Evolutionary conservation across 2,329 filamentous ascomycete genomes (phyloP), one percentile per base, ranked within the genome.

Genomic region (Metarhizium anisopliae): DNA sequence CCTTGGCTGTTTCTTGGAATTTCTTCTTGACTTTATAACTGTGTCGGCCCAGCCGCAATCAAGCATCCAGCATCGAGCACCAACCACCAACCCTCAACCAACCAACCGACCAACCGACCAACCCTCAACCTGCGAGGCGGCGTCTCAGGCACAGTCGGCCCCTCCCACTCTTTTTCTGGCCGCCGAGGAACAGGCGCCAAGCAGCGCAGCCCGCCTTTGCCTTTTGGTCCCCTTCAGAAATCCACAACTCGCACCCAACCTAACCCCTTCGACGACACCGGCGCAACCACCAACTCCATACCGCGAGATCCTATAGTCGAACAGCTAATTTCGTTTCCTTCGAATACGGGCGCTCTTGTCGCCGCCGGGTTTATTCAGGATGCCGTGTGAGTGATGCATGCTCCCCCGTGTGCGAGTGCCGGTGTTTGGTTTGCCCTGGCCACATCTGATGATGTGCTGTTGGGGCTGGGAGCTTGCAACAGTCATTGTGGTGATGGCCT

Each of bases 381-480:
- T 71, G 70, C 70, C 70, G 60, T 71, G 70, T 72, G 64, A 71
- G 70, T 71, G 47, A 51, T 18, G 16, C n/a, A 25, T 13, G 4
- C 13, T 30, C 25, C 45, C 16, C 13, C 13, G 45, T 49, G 20
- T 49, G 25, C n/a, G 45, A 30, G 42, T 49, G 25, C 20, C 20
- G 1, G 20, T 14, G 32, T 49, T 30, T 5, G 20, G 20, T 11
- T 30, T 29, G 45, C 7, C 6, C 10, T 49, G 45, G 18, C 13
- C 32, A 35, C 7, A 35, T 35, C 32, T 35, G 32, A 35, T 35
- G 32, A 11, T 7, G 20, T 49, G 45, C 20, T 49, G 45, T 20
- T 20, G 42, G 18, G 16, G 42, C 25, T 16, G 13, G 25, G 43
- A 47, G 50, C 51, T 56, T 38, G 13, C 13, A 7, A 18, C 14